These are phyloP conservation scores for Globisporangium nodosum DNA, from an alignment of 352 stramenopile species.

Conservation along the genomic window DNA sequence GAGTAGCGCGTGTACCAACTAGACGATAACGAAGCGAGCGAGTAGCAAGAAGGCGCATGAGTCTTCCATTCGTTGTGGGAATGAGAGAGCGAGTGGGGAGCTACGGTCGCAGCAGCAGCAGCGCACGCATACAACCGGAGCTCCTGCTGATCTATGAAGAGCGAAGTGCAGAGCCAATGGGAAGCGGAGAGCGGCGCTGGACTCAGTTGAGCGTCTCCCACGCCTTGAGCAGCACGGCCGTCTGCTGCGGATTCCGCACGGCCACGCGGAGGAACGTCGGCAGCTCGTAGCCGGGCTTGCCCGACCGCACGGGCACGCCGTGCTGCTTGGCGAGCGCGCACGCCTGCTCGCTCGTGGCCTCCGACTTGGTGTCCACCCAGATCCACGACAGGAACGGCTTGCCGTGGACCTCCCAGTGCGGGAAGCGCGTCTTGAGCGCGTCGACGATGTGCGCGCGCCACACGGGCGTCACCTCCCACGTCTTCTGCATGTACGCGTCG, in stretches of 20 bases:
- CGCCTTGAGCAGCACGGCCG: conserved; percentile 64
- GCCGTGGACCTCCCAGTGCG: conserved; percentile 60
- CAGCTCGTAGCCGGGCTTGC: conserved; percentile 85
- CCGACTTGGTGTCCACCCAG: conserved; percentile 84
- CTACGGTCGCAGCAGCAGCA: no score
- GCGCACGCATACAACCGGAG: no score
- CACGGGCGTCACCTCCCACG: conserved; percentile 77
- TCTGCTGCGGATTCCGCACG: conserved; percentile 68
- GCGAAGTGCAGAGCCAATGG: not conserved
- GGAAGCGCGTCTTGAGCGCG: conserved; percentile 53
- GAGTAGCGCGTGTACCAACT: conserved; percentile 19
- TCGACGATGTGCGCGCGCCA: conserved; percentile 66
- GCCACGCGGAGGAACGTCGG: conserved; percentile 82
- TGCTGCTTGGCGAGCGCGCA: conserved; percentile 75
- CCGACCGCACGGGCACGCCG: conserved; percentile 82
- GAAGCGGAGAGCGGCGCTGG: not conserved
- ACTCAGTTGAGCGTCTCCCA: conserved; percentile 44
- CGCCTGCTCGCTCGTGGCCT: conserved; percentile 39
- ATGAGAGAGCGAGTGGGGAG: no score
- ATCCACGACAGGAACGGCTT: conserved; percentile 83
- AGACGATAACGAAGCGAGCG: not conserved
- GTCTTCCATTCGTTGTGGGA: no score
- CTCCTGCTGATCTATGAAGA: not conserved
- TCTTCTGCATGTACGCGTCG: conserved; percentile 70
- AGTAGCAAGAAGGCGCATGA: not conserved